Evolutionary conservation across 768 basidiomycete species (phyloP).

Genomic region (Botryobasidium botryosum): DNA sequence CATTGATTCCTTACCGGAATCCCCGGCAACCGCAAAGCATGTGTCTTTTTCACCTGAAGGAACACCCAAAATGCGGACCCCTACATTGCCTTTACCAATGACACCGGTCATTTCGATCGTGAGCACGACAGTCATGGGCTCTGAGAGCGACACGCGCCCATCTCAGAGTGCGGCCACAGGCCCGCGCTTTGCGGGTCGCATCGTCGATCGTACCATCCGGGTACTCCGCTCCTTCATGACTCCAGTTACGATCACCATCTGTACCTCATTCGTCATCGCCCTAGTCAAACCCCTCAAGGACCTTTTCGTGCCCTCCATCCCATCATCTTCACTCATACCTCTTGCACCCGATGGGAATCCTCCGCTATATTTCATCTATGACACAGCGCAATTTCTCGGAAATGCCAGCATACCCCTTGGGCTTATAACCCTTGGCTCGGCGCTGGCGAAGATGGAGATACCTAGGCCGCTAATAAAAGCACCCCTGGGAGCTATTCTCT

Average conservation of each 20-base stretch:
- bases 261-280: slow-evolving; percentile 37
- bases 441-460: slow-evolving; percentile 39
- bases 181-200: no score
- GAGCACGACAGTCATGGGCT: no score
- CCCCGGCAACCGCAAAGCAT: no score
- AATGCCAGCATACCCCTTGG: slow-evolving; percentile 47
- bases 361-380: slow-evolving; percentile 43
- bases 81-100: no score
- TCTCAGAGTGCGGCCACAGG: no score
- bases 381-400: slow-evolving; percentile 41
- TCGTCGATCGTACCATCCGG: no score
- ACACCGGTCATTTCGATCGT: no score
- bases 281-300: slow-evolving; percentile 41
- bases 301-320: slow-evolving; percentile 36
- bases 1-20: no score
- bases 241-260: slow-evolving; percentile 37
- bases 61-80: no score
- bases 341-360: slow-evolving; percentile 49
- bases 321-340: slow-evolving; percentile 25
- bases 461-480: slow-evolving; percentile 23
- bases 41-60: no score
- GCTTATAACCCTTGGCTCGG: slow-evolving; percentile 43
- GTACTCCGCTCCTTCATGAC: slow-evolving; percentile 26
- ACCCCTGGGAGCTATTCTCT: slow-evolving; percentile 35
- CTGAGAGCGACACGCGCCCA: no score